Base-by-base conservation (phyloP, 2,329 filamentous ascomycete species). In the Alternaria ventricosa region DNA sequence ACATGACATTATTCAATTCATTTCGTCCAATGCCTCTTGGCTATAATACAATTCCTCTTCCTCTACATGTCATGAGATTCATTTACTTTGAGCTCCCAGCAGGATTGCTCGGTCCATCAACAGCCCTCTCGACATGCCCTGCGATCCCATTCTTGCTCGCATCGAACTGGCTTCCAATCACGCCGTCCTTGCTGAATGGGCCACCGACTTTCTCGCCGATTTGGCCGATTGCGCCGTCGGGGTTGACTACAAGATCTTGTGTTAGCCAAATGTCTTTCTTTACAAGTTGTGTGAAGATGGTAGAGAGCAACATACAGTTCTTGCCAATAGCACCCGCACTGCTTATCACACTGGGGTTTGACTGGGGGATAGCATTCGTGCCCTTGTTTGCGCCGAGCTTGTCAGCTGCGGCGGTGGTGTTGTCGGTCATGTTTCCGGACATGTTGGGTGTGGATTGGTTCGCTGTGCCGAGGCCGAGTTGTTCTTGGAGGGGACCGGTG, bases 111-210 rank as follows among this genome's bases (percentile, higher is more conserved):
- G 80, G 80, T 13, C 81, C 80, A 71, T 81, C 81, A 51, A 82
- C 79, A 23, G 75, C 75, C n/a, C 73, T 73, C 78, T 88, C 86
- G 0, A 88, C 83, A 5, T 82, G 82, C 2, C 86, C 86, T 3
- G 86, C 86, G 27, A 88, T 83, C 6, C 79, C 81, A 18, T 85
- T 85, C 47, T 86, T 83, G 0, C 81, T 72, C 0, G 86, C 87
- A 67, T 82, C 77, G 67, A 88, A 89, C 65, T 87, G 85, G 60
- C 84, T 85, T 20, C 87, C 86, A 59, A 88, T 82, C 9, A 81
- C 70, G 0, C 87, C 86, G 3, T 87, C 84, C 67, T 86, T 85
- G 64, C 63, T 68, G 9, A 78, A 72, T 7, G 75, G 76, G 0
- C 87, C 76, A 3, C 76, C 86, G 8, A 88, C 78, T 62, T 81